Percentiles rank a stretch among this genome's conserved stretches.
Evolutionary conservation across 306 rosid genomes (phyloP).

Genomic region (Ammopiptanthus mongolicus): DNA sequence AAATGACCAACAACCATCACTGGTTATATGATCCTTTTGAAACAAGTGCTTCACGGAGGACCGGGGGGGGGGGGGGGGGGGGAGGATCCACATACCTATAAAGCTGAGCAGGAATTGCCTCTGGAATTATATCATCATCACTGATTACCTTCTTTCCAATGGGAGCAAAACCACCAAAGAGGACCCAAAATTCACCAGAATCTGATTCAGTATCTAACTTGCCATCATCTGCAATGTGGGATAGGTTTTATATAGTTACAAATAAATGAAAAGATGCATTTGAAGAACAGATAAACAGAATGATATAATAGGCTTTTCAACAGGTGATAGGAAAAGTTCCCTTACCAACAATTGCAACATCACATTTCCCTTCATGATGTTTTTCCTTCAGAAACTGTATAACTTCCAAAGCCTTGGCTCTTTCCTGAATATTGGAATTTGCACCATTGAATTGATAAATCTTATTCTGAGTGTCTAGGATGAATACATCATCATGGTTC

Average conservation of each 20-base stretch:
- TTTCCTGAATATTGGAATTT: slow-evolving; percentile 94
- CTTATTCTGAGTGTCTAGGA: slow-evolving; percentile 66
- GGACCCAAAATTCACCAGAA: slow-evolving; percentile 98
- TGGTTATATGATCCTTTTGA: background rate
- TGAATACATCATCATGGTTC: slow-evolving; percentile 97
- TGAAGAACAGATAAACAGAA: slow-evolving; percentile 3
- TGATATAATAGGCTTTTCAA: background rate
- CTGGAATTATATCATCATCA: slow-evolving; percentile 86
- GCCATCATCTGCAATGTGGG: slow-evolving; percentile 73
- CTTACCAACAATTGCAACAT: slow-evolving; percentile 95
- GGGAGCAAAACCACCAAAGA: slow-evolving; percentile 98
- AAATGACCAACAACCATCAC: background rate
- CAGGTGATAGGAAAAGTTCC: background rate
- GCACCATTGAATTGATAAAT: slow-evolving; percentile 97
- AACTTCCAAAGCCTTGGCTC: slow-evolving; percentile 97
- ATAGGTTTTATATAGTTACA: slow-evolving; percentile 14
- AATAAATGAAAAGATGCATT: background rate
- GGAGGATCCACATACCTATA: slow-evolving; percentile 45
- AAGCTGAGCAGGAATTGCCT: slow-evolving; percentile 64
- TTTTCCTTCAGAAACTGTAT: slow-evolving; percentile 86
- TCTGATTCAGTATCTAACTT: slow-evolving; percentile 96
- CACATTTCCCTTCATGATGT: slow-evolving; percentile 79
- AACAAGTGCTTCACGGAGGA: background rate
- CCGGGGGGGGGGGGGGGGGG: background rate
- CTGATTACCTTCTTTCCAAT: slow-evolving; percentile 73